phyloP scores from a whole-genome alignment of 1,284 basidiomycete species.

The Tetrapyrgos nigripes region DNA sequence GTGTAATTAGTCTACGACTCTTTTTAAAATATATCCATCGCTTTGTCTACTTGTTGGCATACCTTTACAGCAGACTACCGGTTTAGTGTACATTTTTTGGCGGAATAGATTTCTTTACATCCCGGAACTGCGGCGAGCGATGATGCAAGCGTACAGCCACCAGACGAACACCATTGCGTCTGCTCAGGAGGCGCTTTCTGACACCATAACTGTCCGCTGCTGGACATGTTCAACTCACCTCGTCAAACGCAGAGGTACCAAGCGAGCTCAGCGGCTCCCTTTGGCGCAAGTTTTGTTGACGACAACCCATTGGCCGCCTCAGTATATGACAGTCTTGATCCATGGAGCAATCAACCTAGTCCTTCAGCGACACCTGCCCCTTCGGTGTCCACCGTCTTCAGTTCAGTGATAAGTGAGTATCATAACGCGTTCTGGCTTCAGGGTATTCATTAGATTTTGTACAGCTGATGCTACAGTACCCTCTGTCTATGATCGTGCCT shows the following conservation, averaged over 20 bases:
- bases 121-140: too few species aligned
- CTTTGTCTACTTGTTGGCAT: too few species aligned
- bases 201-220: too few species aligned
- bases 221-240: slow-evolving; percentile 79
- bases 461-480: slow-evolving; percentile 83
- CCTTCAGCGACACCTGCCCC: slow-evolving; percentile 71
- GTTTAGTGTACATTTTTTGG: too few species aligned
- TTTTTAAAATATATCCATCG: too few species aligned
- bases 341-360: slow-evolving; percentile 85
- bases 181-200: too few species aligned
- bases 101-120: too few species aligned
- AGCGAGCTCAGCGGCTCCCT: slow-evolving; percentile 56
- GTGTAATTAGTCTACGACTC: slow-evolving; percentile 6
- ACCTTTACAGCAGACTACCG: too few species aligned
- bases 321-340: slow-evolving; percentile 83
- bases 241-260: slow-evolving; percentile 72
- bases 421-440: slow-evolving; percentile 23
- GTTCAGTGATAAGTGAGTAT: slow-evolving; percentile 69
- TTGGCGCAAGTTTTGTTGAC: slow-evolving; percentile 76
- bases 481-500: slow-evolving; percentile 75
- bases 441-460: slow-evolving; percentile 12
- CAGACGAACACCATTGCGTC: too few species aligned
- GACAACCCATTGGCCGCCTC: slow-evolving; percentile 79
- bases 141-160: too few species aligned
- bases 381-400: slow-evolving; percentile 58